phyloP scores from a whole-genome alignment of 176 grass and related monocot species.

The Lolium rigidum region DNA sequence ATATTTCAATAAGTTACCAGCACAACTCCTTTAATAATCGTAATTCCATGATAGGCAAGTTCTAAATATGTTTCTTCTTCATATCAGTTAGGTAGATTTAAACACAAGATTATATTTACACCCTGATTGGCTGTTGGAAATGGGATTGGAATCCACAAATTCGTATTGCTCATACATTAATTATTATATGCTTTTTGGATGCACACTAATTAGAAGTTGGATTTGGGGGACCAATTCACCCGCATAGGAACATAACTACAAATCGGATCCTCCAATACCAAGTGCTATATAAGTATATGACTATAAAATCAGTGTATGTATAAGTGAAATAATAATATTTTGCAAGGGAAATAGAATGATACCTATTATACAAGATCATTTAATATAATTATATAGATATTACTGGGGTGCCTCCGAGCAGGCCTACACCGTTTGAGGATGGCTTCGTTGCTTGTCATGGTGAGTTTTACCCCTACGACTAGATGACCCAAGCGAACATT shows the following conservation, averaged over 20 bases:
- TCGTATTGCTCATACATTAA: background rate
- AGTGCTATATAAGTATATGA: no score
- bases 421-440: no score
- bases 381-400: no score
- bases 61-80: background rate
- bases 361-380: no score
- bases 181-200: background rate
- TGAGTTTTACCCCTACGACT: background rate
- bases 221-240: no score
- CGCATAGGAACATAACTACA: no score
- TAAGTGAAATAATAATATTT: no score
- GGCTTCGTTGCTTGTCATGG: background rate
- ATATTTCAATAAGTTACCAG: background rate
- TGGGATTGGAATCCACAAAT: background rate
- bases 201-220: background rate
- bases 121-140: background rate
- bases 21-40: background rate
- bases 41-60: background rate
- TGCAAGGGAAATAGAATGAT: no score
- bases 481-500: background rate
- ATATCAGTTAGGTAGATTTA: background rate
- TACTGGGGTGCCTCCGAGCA: no score
- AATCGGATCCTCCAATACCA: no score
- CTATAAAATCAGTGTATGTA: no score
- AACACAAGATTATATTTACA: background rate